These are phyloP conservation scores for Curvularia sp. DNA, from an alignment of 2,329 filamentous ascomycete genomes.

Conservation along the genomic window DNA sequence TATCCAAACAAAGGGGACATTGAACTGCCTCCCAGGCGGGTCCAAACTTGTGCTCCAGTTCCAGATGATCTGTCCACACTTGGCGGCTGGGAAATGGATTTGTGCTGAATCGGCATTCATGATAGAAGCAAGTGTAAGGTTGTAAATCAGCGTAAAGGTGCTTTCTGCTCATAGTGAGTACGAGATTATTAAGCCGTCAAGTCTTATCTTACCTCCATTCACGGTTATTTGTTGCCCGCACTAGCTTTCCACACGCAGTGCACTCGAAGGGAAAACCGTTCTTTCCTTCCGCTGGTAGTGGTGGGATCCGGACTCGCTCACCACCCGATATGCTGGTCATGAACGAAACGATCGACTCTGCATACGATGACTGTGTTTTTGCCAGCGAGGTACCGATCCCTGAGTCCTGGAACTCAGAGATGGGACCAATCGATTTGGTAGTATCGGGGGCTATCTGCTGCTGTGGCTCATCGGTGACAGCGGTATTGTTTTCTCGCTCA, in stretches of 20 bases:
- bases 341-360: slow-evolving; percentile 26
- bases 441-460: neutral
- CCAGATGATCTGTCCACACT: slow-evolving; percentile 29
- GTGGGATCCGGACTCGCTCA: slow-evolving; percentile 24
- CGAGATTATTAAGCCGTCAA: neutral
- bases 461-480: neutral
- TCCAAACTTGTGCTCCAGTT: slow-evolving; percentile 25
- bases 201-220: slow-evolving; percentile 30
- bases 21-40: slow-evolving; percentile 23
- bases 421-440: slow-evolving; percentile 13
- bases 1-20: slow-evolving; percentile 31
- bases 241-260: slow-evolving; percentile 24
- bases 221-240: slow-evolving; percentile 23
- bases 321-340: slow-evolving; percentile 25
- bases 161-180: slow-evolving; percentile 20
- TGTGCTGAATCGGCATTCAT: slow-evolving; percentile 20
- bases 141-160: slow-evolving; percentile 33
- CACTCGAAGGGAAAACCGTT: slow-evolving; percentile 31
- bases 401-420: slow-evolving; percentile 33
- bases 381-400: slow-evolving; percentile 31
- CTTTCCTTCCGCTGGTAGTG: slow-evolving; percentile 28
- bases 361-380: slow-evolving; percentile 17
- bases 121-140: slow-evolving; percentile 32
- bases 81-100: slow-evolving; percentile 22
- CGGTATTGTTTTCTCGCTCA: neutral